Base-by-base conservation (phyloP, 176 grass and related monocot genomes). In the Elaeis guineensis region DNA sequence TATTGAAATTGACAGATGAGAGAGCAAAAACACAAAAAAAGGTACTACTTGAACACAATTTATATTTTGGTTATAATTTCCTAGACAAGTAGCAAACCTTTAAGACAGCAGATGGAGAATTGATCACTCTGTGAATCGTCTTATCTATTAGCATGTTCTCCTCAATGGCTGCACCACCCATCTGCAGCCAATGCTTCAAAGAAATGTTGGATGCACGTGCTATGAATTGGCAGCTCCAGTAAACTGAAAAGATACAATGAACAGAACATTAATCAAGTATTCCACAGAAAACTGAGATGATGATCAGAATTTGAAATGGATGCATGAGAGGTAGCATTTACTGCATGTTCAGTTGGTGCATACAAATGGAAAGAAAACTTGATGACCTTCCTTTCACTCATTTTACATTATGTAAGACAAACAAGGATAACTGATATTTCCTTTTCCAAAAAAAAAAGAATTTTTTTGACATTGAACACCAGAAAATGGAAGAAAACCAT, bases 161-260 rank as follows among this genome's bases (percentile, higher is more conserved):
- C 51, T 98, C 84, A 30, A 98, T 98, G 50, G 63, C 82, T 59
- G 88, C 79, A 67, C 93, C 93, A 51, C 87, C 93, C 84, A 92
- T 83, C 49, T 91, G 73, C 66, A 74, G 87, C 93, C 93, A 98
- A 60, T 83, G 84, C 78, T 84, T 98, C 78, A 98, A 56, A 70
- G 93, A 98, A 67, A 80, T 58, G 69, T 98, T 98, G 50, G 93
- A 98, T 70, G 84, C 76, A 18, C 87, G 84, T 23, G 87, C 93
- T 58, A 98, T 98, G 67, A 80, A 89, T 69, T 98, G 93, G 66
- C 93, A 98, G 70, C 81, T 98, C 93, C 93, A 98, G 55, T 80
- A 89, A 54, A 92, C 93, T 98, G 75, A 44, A 57, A 67, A 52
- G 25, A 44, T 21, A 56, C 8, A 69, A 71, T 14, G 75, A 76